Percentiles rank a stretch among this genome's conserved stretches.
These are phyloP conservation scores for Phytophthora brassicae DNA, from an alignment of 352 stramenopile species.

Conservation along the genomic window DNA sequence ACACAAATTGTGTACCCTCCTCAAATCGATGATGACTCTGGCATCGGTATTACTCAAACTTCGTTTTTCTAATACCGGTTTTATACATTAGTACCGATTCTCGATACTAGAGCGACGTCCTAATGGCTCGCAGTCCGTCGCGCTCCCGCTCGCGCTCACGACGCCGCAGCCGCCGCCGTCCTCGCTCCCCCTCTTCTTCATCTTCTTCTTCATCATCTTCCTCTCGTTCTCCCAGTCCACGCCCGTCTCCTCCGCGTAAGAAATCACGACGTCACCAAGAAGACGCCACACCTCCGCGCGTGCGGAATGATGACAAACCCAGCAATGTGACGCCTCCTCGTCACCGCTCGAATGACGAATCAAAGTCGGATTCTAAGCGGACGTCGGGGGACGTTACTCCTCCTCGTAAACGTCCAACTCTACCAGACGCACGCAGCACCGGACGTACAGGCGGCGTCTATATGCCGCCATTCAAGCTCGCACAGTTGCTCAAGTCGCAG, in stretches of 20 bases:
- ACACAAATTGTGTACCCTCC: no score
- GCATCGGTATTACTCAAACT: no score
- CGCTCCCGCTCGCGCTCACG: constrained; percentile 30
- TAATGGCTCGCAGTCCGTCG: constrained; percentile 28
- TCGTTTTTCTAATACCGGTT: no score
- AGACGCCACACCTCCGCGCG: background rate
- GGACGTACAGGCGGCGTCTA: constrained; percentile 91
- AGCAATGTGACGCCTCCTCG: constrained; percentile 16
- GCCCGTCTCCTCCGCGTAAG: constrained; percentile 36
- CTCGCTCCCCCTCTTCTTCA: constrained; percentile 23
- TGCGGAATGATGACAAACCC: background rate
- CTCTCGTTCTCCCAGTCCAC: constrained; percentile 15
- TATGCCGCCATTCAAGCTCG: constrained; percentile 92
- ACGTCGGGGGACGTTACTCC: constrained; percentile 5
- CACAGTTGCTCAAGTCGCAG: constrained; percentile 62
- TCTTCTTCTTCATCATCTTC: constrained; percentile 24
- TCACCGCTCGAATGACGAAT: background rate
- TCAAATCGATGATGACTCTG: no score
- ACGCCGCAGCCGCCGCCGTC: constrained; percentile 12
- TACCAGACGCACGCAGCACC: constrained; percentile 38
- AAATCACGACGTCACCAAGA: constrained; percentile 14
- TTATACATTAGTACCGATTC: no score
- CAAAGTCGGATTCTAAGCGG: background rate
- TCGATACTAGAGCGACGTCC: no score
- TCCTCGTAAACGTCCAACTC: constrained; percentile 11